Evolutionary conservation across 805 yeast species (phyloP).

Genomic region (Naumovozyma baii): DNA sequence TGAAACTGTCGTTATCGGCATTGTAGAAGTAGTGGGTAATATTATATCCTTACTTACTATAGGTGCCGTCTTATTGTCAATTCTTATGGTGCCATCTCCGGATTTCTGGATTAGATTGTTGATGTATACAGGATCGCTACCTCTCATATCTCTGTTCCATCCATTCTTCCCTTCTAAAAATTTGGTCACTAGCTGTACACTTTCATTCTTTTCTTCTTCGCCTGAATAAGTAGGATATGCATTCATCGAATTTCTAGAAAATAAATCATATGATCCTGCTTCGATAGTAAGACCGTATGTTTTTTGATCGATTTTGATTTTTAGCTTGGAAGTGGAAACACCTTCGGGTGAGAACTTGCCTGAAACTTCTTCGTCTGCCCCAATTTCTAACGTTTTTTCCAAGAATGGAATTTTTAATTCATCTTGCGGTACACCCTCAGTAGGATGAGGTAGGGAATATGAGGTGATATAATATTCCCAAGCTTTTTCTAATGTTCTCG

Average conservation of each 20-base stretch:
- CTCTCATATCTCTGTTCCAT: slow-evolving; percentile 43
- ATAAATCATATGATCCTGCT: slow-evolving; percentile 67
- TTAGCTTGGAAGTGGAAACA: slow-evolving; percentile 55
- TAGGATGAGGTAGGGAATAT: slow-evolving; percentile 89
- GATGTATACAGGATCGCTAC: slow-evolving; percentile 8
- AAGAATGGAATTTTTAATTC: slow-evolving; percentile 73
- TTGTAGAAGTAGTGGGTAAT: too few relatives aligned
- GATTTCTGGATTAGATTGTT: neutral
- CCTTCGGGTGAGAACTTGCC: slow-evolving; percentile 39
- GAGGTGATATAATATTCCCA: slow-evolving; percentile 94
- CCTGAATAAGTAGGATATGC: slow-evolving; percentile 21
- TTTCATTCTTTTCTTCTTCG: slow-evolving; percentile 2
- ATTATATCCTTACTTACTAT: too few relatives aligned
- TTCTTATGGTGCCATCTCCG: neutral
- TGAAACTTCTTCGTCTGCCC: slow-evolving; percentile 31
- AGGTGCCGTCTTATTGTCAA: neutral
- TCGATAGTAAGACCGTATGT: slow-evolving; percentile 77
- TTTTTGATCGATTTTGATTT: slow-evolving; percentile 68
- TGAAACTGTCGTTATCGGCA: too few relatives aligned
- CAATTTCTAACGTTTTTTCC: slow-evolving; percentile 47
- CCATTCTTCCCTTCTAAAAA: slow-evolving; percentile 47
- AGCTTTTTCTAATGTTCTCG: slow-evolving; percentile 58
- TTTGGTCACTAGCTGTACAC: slow-evolving; percentile 18
- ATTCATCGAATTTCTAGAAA: slow-evolving; percentile 50
- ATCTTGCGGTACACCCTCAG: slow-evolving; percentile 84